Conservation (phyloP, 345 rosid genomes). For the Triadica sebifera region DNA sequence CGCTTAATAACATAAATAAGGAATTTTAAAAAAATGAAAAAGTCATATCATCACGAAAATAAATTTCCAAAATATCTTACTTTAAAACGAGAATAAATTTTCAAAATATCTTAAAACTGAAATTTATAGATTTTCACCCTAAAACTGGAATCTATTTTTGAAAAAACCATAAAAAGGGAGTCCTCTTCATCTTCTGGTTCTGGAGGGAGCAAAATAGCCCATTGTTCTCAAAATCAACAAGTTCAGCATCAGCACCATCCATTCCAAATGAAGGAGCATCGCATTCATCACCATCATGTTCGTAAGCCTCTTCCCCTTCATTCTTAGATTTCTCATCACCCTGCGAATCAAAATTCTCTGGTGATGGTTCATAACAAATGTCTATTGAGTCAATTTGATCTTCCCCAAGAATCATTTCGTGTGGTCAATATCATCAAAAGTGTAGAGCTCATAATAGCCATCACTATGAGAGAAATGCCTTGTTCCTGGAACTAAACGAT, state of each 20-base stretch:
- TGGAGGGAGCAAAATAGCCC: slow-evolving; percentile 84
- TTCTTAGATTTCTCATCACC: slow-evolving; percentile 40
- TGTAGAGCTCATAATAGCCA: slow-evolving; percentile 41
- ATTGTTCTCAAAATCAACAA: slow-evolving; percentile 86
- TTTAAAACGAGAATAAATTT: too few species aligned
- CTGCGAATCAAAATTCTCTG: slow-evolving; percentile 42
- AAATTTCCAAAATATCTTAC: too few species aligned
- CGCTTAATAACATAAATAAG: too few species aligned
- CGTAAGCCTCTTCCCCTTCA: slow-evolving; percentile 45
- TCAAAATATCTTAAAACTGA: too few species aligned
- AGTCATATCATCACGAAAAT: too few species aligned
- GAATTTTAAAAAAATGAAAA: too few species aligned
- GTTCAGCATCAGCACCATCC: too few species aligned
- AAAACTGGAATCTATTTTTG: too few species aligned
- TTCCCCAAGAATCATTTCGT: slow-evolving; percentile 42
- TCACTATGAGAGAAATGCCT: slow-evolving; percentile 47
- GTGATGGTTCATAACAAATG: slow-evolving; percentile 47
- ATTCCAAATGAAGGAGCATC: slow-evolving; percentile 52
- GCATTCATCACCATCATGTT: slow-evolving; percentile 45
- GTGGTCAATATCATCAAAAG: slow-evolving; percentile 40
- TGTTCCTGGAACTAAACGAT: slow-evolving; percentile 52
- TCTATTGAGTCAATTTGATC: slow-evolving; percentile 44
- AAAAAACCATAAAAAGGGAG: too few species aligned
- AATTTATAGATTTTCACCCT: too few species aligned
- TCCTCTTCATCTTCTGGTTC: slow-evolving; percentile 97